Conservation (phyloP, 345 rosid species). For the Abelmoschus esculentus region DNA sequence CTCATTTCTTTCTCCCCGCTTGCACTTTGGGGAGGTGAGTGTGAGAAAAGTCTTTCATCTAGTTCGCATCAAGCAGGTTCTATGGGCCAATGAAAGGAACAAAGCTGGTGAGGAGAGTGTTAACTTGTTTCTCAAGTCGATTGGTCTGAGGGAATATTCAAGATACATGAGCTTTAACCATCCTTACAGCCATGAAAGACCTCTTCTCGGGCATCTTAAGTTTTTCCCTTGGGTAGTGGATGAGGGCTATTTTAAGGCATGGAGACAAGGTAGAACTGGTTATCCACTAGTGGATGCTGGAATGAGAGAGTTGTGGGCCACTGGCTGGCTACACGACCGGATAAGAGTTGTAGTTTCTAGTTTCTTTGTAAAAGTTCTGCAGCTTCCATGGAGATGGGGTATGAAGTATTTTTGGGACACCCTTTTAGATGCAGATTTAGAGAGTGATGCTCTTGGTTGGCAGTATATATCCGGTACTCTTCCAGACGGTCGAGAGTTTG, state of each 20-base stretch:
- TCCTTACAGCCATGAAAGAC: slow-evolving; percentile 85
- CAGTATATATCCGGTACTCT: slow-evolving; percentile 91
- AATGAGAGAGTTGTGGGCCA: slow-evolving; percentile 98
- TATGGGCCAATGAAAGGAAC: slow-evolving; percentile 95
- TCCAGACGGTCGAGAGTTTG: slow-evolving; percentile 84
- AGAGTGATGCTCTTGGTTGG: slow-evolving; percentile 98
- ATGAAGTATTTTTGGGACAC: slow-evolving; percentile 99
- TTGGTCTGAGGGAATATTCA: slow-evolving; percentile 91
- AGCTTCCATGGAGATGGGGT: slow-evolving; percentile 99
- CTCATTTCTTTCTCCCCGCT: slow-evolving; percentile 88
- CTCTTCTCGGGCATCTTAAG: slow-evolving; percentile 90
- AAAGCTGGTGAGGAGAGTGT: slow-evolving; percentile 84
- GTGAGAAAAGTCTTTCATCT: slow-evolving; percentile 94
- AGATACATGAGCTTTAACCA: slow-evolving; percentile 91
- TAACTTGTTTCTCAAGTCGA: slow-evolving; percentile 82
- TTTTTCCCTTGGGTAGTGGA: slow-evolving; percentile 87
- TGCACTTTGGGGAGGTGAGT: slow-evolving; percentile 96
- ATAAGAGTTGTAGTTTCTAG: slow-evolving; percentile 94
- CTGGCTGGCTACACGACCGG: slow-evolving; percentile 95
- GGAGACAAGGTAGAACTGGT: slow-evolving; percentile 99
- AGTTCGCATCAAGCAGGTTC: slow-evolving; percentile 80
- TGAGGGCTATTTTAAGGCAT: slow-evolving; percentile 82
- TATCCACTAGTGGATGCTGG: slow-evolving; percentile 98
- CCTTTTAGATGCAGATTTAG: slow-evolving; percentile 89
- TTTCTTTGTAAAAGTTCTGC: slow-evolving; percentile 93